phyloP scores from a whole-genome alignment of 306 rosid species.

The Lablab purpureus region DNA sequence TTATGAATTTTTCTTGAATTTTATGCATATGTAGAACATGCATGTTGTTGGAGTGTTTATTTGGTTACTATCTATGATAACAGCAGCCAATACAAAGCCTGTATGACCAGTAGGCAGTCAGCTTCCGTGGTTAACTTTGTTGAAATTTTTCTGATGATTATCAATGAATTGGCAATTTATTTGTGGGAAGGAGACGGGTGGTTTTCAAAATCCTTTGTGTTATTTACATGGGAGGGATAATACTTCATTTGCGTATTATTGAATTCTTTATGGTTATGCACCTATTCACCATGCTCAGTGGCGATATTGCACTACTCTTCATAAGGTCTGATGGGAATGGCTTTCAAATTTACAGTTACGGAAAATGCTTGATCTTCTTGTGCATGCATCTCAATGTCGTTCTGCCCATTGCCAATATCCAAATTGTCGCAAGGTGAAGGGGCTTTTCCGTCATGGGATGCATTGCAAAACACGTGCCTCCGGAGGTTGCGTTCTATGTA shows the following conservation, averaged over 20 bases:
- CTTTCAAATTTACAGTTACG: constrained; percentile 75
- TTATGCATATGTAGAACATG: neutral
- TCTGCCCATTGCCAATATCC: constrained; percentile 92
- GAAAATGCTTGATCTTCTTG: constrained; percentile 95
- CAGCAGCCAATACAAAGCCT: neutral
- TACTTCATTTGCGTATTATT: neutral
- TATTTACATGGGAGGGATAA: neutral
- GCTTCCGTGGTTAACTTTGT: neutral
- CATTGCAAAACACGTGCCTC: constrained; percentile 92
- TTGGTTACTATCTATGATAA: neutral
- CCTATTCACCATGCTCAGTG: neutral
- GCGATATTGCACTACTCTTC: neutral
- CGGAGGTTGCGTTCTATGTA: constrained; percentile 95
- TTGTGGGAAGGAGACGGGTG: neutral
- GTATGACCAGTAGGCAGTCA: neutral
- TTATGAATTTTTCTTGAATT: constrained; percentile 20
- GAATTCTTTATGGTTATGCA: neutral
- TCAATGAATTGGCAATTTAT: neutral
- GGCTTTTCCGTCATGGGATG: constrained; percentile 96
- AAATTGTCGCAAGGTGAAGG: constrained; percentile 97
- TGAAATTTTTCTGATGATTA: neutral
- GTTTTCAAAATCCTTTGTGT: neutral
- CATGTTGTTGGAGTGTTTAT: too few species aligned
- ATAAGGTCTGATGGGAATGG: constrained; percentile 31
- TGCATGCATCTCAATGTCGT: constrained; percentile 97